Evolutionary conservation across 2,329 filamentous ascomycete species (phyloP).

Genomic region (Diaporthe amygdali): DNA sequence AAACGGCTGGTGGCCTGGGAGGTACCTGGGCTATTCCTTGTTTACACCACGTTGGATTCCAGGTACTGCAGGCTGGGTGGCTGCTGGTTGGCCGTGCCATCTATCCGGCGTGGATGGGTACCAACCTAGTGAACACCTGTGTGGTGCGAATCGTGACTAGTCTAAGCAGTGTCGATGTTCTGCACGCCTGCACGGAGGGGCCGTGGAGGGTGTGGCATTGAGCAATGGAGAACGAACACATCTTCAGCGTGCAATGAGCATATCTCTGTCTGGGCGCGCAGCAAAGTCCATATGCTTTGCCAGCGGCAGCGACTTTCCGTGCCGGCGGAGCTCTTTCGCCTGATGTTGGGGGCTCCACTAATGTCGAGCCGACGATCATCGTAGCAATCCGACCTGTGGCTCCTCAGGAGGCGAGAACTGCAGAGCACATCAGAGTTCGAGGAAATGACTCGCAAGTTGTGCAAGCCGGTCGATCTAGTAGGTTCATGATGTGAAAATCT

Average conservation of each 20-base stretch:
- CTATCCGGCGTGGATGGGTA: background rate
- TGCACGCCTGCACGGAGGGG: background rate
- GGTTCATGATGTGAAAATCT: background rate
- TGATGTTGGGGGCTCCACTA: slow-evolving; percentile 4
- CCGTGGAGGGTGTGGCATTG: background rate
- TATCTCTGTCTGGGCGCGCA: background rate
- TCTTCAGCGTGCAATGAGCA: slow-evolving; percentile 1
- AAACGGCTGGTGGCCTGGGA: background rate
- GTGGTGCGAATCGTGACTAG: background rate
- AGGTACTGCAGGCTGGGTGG: background rate
- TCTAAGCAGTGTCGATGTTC: background rate
- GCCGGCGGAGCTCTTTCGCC: background rate
- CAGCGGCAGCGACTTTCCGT: background rate
- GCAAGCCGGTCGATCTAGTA: background rate
- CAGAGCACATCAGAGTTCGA: slow-evolving; percentile 15
- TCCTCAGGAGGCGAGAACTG: slow-evolving; percentile 7
- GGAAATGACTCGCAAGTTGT: slow-evolving; percentile 11
- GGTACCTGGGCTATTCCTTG: background rate
- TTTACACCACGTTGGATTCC: background rate
- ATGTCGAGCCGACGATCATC: background rate
- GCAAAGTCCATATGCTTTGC: background rate
- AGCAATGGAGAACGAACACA: slow-evolving; percentile 20
- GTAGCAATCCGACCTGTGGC: background rate
- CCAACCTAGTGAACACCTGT: slow-evolving; percentile 1
- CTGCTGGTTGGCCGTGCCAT: background rate